Evolutionary conservation across 805 yeast species (phyloP).

Genomic region (Candida xiaguanensis): DNA sequence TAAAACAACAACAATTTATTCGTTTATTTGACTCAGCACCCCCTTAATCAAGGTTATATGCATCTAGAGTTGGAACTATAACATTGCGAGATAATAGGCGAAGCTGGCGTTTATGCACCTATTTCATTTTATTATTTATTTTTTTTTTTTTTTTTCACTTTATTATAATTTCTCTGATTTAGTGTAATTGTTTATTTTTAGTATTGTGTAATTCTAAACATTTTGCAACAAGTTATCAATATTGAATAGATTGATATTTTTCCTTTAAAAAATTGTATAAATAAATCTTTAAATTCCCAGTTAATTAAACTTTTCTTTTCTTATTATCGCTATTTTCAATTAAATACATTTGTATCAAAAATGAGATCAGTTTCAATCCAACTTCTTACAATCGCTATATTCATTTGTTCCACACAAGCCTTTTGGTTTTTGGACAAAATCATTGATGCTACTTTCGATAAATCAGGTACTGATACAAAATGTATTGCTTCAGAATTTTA

Average conservation of each 20-base stretch:
- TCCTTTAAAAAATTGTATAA: not conserved
- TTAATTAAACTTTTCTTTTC: not conserved
- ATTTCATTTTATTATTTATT: no score
- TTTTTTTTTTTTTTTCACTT: not conserved
- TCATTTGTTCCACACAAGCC: conserved; percentile 4
- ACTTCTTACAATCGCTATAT: conserved; percentile 8
- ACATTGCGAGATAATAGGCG: not conserved
- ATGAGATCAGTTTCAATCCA: conserved; percentile 5
- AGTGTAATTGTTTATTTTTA: not conserved
- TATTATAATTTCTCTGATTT: not conserved
- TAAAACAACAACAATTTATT: not conserved
- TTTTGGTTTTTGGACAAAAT: conserved; percentile 3
- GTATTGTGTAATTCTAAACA: not conserved
- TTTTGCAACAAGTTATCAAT: not conserved
- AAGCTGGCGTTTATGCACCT: not conserved
- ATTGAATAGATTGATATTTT: not conserved
- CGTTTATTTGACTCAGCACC: no score
- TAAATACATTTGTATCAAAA: not conserved
- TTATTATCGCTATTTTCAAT: not conserved
- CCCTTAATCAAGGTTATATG: no score
- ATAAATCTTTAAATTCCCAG: not conserved
- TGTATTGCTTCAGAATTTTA: conserved; percentile 1
- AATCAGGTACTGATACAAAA: not conserved
- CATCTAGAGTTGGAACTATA: no score
- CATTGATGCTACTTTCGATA: not conserved